Evolutionary conservation across 352 stramenopile genomes (phyloP).

Genomic region (Pythium volutum): DNA sequence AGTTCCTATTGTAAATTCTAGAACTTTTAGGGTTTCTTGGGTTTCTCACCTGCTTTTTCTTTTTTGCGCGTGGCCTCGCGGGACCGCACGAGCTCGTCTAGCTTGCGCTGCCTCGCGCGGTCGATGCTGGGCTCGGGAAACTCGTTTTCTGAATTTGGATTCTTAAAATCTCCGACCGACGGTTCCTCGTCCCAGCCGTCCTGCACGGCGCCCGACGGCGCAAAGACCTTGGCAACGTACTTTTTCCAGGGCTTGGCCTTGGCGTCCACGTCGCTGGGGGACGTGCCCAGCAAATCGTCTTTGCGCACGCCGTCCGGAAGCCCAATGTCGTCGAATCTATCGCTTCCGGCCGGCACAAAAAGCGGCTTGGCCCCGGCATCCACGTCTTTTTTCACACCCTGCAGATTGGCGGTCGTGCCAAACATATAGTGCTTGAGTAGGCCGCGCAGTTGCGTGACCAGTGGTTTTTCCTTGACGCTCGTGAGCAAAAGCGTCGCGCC

Average conservation of each 20-base stretch:
- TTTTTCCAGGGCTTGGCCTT: slow-evolving; percentile 69
- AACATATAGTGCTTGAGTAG: slow-evolving; percentile 71
- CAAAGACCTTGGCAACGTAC: slow-evolving; percentile 60
- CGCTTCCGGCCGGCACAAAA: slow-evolving; percentile 66
- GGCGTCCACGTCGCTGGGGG: slow-evolving; percentile 52
- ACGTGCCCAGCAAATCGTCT: slow-evolving; percentile 35
- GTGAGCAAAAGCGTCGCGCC: slow-evolving; percentile 86
- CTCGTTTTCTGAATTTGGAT: slow-evolving; percentile 35
- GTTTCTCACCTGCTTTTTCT: slow-evolving; percentile 28
- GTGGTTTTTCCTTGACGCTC: slow-evolving; percentile 83
- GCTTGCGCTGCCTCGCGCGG: slow-evolving; percentile 63
- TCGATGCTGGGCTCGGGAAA: slow-evolving; percentile 73
- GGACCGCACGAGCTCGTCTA: slow-evolving; percentile 70
- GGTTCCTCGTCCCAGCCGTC: slow-evolving; percentile 29
- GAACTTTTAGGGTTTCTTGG: too few species aligned
- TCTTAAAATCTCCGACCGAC: slow-evolving; percentile 20
- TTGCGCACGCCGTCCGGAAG: slow-evolving; percentile 54
- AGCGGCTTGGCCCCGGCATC: slow-evolving; percentile 52
- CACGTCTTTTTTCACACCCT: slow-evolving; percentile 56
- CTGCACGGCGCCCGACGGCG: slow-evolving; percentile 34
- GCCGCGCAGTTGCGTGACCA: slow-evolving; percentile 61
- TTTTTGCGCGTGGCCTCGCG: slow-evolving; percentile 52
- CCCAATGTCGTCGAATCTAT: slow-evolving; percentile 77
- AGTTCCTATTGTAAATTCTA: slow-evolving; percentile 71
- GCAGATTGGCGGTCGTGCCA: slow-evolving; percentile 34